A percentile compares a stretch with the other conserved stretches of the same genome.
Evolutionary conservation across 805 yeast species (phyloP).

Genomic region (Metschnikowia shivogae): DNA sequence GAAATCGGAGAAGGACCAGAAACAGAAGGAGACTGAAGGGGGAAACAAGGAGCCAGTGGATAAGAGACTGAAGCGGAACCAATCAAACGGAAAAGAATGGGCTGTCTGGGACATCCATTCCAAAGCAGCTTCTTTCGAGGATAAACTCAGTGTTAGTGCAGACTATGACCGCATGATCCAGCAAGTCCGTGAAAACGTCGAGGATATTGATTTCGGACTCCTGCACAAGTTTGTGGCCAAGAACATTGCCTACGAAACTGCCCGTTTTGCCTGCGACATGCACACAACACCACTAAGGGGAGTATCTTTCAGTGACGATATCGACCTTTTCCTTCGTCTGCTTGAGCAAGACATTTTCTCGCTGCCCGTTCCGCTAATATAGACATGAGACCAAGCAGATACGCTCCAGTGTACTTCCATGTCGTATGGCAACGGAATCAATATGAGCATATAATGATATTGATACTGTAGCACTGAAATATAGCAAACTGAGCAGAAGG

Average conservation of each 20-base stretch:
- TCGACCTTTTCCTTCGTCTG: constrained; percentile 24
- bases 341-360: constrained; percentile 7
- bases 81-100: background rate
- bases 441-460: too few species aligned
- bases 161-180: constrained; percentile 21
- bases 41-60: background rate
- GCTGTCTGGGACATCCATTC: background rate
- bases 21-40: background rate
- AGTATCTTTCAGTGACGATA: constrained; percentile 15
- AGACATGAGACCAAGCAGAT: background rate
- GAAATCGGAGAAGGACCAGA: too few species aligned
- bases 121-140: constrained; percentile 17
- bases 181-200: constrained; percentile 14
- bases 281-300: constrained; percentile 5
- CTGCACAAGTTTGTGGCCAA: constrained; percentile 23
- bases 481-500: too few species aligned
- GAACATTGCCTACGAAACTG: constrained; percentile 21
- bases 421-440: too few species aligned
- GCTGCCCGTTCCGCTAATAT: background rate
- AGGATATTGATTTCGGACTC: constrained; percentile 23
- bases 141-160: constrained; percentile 12
- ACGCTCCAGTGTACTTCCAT: too few species aligned
- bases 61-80: background rate
- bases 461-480: too few species aligned
- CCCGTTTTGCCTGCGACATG: constrained; percentile 14